Conservation (phyloP, 148 eudicot species). For the Cornus kousa region DNA sequence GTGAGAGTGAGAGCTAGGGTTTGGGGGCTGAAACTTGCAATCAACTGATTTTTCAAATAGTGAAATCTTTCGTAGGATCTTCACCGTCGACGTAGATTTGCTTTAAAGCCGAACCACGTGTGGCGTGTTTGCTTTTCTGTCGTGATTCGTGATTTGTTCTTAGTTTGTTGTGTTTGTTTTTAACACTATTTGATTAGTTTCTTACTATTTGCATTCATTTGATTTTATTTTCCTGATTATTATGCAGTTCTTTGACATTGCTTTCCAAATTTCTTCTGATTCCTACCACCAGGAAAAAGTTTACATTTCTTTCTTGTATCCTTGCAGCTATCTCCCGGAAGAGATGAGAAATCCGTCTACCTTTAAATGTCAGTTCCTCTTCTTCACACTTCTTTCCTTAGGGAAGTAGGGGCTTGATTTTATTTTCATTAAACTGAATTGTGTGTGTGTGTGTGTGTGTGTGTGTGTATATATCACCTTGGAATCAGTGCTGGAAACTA, state of each 20-base stretch:
- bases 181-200: neutral
- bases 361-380: conserved; percentile 78
- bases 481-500: neutral
- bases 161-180: no score
- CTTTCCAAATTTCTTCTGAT: neutral
- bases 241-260: neutral
- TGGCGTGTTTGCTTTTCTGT: no score
- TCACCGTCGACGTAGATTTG: no score
- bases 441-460: neutral
- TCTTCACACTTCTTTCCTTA: neutral
- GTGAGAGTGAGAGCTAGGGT: no score
- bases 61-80: no score
- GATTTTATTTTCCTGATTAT: neutral
- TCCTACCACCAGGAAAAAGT: neutral
- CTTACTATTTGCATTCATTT: neutral
- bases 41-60: no score
- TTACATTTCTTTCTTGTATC: conserved; percentile 6
- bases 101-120: no score
- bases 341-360: conserved; percentile 98
- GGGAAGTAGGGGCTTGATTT: neutral
- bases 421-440: neutral
- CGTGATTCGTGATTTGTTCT: no score
- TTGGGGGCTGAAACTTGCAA: no score
- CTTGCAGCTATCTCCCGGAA: conserved; percentile 83
- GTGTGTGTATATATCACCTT: neutral